These are phyloP conservation scores for Dendrostoma leiphaemia DNA, from an alignment of 2,329 filamentous ascomycete genomes.

Conservation along the genomic window DNA sequence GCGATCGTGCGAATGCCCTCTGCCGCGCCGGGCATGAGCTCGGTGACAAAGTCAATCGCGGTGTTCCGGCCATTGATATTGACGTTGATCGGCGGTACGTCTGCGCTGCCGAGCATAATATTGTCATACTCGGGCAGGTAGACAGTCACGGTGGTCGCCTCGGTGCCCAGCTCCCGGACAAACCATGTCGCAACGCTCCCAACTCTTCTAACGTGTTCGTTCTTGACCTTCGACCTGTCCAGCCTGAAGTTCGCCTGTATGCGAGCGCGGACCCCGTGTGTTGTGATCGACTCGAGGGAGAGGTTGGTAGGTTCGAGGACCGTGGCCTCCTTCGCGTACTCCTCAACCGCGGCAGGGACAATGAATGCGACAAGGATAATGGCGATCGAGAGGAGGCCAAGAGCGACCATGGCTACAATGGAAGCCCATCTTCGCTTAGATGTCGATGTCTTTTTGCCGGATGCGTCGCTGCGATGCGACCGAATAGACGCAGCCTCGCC, in stretches of 20 bases:
- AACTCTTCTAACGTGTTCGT: slow-evolving; percentile 68
- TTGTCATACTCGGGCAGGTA: slow-evolving; percentile 82
- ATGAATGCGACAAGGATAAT: slow-evolving; percentile 81
- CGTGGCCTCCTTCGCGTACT: slow-evolving; percentile 81
- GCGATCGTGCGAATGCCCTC: slow-evolving; percentile 76
- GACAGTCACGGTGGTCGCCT: slow-evolving; percentile 69
- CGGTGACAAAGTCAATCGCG: slow-evolving; percentile 73
- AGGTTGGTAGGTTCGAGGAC: slow-evolving; percentile 81
- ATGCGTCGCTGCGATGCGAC: slow-evolving; percentile 23
- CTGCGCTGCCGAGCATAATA: slow-evolving; percentile 72
- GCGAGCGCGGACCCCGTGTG: slow-evolving; percentile 73
- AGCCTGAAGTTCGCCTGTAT: slow-evolving; percentile 80
- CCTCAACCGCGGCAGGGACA: slow-evolving; percentile 73
- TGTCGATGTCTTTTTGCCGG: slow-evolving; percentile 35
- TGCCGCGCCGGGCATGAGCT: slow-evolving; percentile 72
- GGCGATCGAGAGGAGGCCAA: slow-evolving; percentile 61
- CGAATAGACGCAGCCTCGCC: slow-evolving; percentile 30
- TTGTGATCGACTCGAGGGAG: slow-evolving; percentile 81
- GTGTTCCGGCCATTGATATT: slow-evolving; percentile 78
- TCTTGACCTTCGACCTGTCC: slow-evolving; percentile 73
- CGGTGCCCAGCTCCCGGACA: slow-evolving; percentile 71
- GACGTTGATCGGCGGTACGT: slow-evolving; percentile 72
- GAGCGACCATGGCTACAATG: slow-evolving; percentile 65
- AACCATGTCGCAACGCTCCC: slow-evolving; percentile 80
- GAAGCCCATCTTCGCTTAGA: slow-evolving; percentile 79